phyloP scores from a whole-genome alignment of 441 rosid species.

The Brassica balearica region DNA sequence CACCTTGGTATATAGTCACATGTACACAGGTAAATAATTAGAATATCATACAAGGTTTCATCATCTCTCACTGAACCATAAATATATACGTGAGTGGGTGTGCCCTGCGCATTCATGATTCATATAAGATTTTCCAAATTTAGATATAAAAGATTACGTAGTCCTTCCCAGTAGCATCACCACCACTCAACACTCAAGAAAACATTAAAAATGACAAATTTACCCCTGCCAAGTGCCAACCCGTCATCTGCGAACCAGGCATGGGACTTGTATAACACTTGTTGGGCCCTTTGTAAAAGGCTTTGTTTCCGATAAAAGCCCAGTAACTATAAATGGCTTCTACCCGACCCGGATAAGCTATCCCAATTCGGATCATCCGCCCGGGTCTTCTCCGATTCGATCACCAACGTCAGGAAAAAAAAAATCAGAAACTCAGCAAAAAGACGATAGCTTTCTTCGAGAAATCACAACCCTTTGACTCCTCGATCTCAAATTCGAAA shows the following conservation, averaged over 20 bases:
- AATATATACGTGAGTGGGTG: background rate
- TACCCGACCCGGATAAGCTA: slow-evolving; percentile 12
- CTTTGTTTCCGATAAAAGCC: slow-evolving; percentile 25
- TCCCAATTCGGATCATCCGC: background rate
- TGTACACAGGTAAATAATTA: background rate
- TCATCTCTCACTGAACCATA: background rate
- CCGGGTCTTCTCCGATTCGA: slow-evolving; percentile 5
- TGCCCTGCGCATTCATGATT: background rate
- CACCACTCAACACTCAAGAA: background rate
- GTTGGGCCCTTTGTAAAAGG: slow-evolving; percentile 29
- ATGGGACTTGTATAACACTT: background rate
- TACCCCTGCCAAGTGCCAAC: slow-evolving; percentile 39
- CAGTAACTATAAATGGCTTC: background rate
- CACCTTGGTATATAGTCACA: slow-evolving; percentile 2
- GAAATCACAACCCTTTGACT: slow-evolving; percentile 10
- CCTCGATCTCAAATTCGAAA: slow-evolving; percentile 7
- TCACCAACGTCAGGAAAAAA: slow-evolving; percentile 10
- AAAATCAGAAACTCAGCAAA: slow-evolving; percentile 19
- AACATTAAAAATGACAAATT: slow-evolving; percentile 4
- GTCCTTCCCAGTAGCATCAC: slow-evolving; percentile 10
- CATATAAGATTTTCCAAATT: slow-evolving; percentile 19
- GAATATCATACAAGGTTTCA: background rate
- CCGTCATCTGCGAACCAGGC: slow-evolving; percentile 23
- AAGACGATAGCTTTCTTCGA: slow-evolving; percentile 15
- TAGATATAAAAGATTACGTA: slow-evolving; percentile 13